Evolutionary conservation across 2,329 filamentous ascomycete species (phyloP), one percentile per base, ranked within the genome.

Genomic region (Apiospora phragmitis): DNA sequence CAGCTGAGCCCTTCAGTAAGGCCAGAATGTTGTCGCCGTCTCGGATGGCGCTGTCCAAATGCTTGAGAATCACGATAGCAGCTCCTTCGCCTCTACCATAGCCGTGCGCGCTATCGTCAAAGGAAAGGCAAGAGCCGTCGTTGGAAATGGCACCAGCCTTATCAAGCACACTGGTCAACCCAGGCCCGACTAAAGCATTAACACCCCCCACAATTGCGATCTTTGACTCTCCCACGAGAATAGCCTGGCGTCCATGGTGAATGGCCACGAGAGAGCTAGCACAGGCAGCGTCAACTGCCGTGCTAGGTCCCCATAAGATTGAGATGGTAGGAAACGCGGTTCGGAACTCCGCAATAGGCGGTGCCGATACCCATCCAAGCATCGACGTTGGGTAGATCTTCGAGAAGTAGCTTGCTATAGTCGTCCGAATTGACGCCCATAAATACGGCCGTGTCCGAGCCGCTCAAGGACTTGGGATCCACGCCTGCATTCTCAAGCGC

Each of bases 401-500:
- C 81, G 1, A 82, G 72, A 3, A 82, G 47, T 1, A 81, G 74
- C 51, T 76, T 76, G 6, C 75, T 76, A 69, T 83, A 83, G 71
- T 83, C 81, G 70, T 81, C 77, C 1, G 77, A 78, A 69, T 78
- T 76, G 1, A 79, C 75, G 11, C 79, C 79, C 77, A 76, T 77
- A 70, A 72, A 81, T 1, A 80, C 78, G 1, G 76, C 75, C 1
- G 79, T 79, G 65, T 80, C 72, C 1, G 70, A 75, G 0, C 79
- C 76, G 41, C 71, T 69, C 45, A 26, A 9, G 29, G 49, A 71
- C 42, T 89, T 7, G 86, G 87, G 16, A 89, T 88, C 74, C 71
- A 90, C 87, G 6, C 90, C 90, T 55, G 88, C 89, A 83, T 89
- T 88, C 77, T 92, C 90, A 65, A 92, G 82, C 1, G 90, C 89